phyloP scores from a whole-genome alignment of 345 rosid genomes.

The Moringa oleifera region DNA sequence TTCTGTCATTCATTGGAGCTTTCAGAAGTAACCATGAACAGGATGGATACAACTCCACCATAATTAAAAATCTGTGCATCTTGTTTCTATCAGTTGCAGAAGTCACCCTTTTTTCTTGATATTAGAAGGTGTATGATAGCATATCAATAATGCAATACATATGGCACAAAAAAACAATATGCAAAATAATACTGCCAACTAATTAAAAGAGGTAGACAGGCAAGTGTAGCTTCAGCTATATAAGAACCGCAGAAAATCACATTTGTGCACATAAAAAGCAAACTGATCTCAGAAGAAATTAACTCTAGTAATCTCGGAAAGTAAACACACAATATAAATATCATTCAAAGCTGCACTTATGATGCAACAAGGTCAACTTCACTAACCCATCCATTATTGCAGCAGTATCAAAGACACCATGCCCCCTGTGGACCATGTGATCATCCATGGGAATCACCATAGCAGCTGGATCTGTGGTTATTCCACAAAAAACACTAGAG shows the following conservation, averaged over 20 bases:
- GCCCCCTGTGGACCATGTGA: conserved; percentile 95
- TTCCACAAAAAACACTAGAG: conserved; percentile 82
- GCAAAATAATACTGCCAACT: background rate
- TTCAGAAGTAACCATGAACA: too few relatives aligned
- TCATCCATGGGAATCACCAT: conserved; percentile 94
- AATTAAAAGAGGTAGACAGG: background rate
- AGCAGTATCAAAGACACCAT: conserved; percentile 92
- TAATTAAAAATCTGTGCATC: too few relatives aligned
- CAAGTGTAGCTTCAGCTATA: background rate
- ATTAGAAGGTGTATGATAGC: too few relatives aligned
- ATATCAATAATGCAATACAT: too few relatives aligned
- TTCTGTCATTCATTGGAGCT: too few relatives aligned
- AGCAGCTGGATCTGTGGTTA: conserved; percentile 62
- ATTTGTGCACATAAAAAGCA: background rate
- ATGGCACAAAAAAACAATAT: background rate
- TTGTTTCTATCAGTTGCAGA: too few relatives aligned
- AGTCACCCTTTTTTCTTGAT: too few relatives aligned
- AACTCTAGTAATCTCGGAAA: too few relatives aligned
- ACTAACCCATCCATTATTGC: conserved; percentile 75
- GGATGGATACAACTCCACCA: too few relatives aligned
- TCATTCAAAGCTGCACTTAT: background rate
- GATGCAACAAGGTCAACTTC: background rate
- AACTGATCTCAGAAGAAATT: background rate
- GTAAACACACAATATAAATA: background rate
- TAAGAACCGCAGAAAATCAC: background rate